phyloP scores from a whole-genome alignment of 2,329 filamentous ascomycete species.

The Aspergillus puulaauensis region DNA sequence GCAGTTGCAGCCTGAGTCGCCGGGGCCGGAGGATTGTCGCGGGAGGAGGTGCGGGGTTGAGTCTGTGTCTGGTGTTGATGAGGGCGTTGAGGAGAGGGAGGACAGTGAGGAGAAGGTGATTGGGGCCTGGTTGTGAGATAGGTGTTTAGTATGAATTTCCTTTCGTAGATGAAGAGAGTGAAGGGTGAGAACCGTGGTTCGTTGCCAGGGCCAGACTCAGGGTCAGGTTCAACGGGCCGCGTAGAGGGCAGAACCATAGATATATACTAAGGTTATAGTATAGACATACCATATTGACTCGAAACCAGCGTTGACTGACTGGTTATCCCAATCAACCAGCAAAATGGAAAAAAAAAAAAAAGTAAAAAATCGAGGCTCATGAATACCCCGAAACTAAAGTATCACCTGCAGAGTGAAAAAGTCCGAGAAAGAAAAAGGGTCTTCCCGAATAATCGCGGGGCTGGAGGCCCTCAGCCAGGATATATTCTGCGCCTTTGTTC shows the following conservation, averaged over 20 bases:
- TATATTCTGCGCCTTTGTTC: not conserved
- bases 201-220: not conserved
- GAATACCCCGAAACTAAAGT: not conserved
- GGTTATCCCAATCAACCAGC: not conserved
- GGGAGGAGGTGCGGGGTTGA: constrained; percentile 11
- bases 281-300: not conserved
- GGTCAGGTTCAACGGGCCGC: not conserved
- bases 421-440: not conserved
- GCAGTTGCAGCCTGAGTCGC: constrained; percentile 10
- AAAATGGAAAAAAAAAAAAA: not conserved
- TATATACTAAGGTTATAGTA: not conserved
- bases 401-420: not conserved
- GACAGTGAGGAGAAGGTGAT: not conserved
- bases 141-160: not conserved
- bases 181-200: not conserved
- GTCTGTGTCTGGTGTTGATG: not conserved
- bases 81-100: not conserved
- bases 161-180: not conserved
- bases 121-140: not conserved
- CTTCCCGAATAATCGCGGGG: not conserved
- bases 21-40: not conserved
- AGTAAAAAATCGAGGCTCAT: not conserved
- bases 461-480: not conserved
- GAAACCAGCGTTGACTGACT: not conserved
- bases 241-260: not conserved